Evolutionary conservation across 768 basidiomycete species (phyloP).

Genomic region (Boletus pseudopeckii): DNA sequence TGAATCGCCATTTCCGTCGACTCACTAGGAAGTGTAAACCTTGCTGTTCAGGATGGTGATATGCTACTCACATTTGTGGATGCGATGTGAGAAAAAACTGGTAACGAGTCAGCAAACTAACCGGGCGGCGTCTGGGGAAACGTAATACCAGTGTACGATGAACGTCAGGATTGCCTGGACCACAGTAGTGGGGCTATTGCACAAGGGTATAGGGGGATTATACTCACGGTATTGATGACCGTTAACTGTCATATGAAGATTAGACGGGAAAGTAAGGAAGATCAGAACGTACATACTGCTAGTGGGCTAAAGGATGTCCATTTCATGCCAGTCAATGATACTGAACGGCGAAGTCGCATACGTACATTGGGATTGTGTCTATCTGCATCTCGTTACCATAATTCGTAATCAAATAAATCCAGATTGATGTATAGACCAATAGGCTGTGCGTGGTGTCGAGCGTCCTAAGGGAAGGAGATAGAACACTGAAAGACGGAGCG

Average conservation of each 20-base stretch:
- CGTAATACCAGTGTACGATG: constrained; percentile 48
- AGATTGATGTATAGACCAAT: constrained; percentile 39
- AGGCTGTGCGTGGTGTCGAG: constrained; percentile 41
- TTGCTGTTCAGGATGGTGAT: background rate
- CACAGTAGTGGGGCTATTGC: constrained; percentile 10
- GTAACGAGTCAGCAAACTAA: background rate
- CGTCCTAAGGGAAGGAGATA: constrained; percentile 8
- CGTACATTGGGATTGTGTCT: constrained; percentile 46
- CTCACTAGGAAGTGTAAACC: constrained; percentile 20
- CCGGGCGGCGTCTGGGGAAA: background rate
- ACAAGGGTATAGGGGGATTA: background rate
- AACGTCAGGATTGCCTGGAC: constrained; percentile 46
- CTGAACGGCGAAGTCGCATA: background rate
- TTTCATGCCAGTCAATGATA: background rate
- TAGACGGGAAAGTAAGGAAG: background rate
- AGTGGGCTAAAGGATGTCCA: constrained; percentile 14
- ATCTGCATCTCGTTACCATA: constrained; percentile 39
- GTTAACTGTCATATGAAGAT: constrained; percentile 20
- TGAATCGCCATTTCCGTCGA: constrained; percentile 27
- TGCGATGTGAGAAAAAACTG: constrained; percentile 13
- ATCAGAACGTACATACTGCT: constrained; percentile 20
- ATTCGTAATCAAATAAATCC: constrained; percentile 42
- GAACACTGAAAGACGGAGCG: background rate
- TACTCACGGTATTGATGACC: constrained; percentile 31
- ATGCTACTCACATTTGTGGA: constrained; percentile 10